These are phyloP conservation scores for Fusarium burgessii DNA, from an alignment of 2,329 filamentous ascomycete species.

Conservation along the genomic window DNA sequence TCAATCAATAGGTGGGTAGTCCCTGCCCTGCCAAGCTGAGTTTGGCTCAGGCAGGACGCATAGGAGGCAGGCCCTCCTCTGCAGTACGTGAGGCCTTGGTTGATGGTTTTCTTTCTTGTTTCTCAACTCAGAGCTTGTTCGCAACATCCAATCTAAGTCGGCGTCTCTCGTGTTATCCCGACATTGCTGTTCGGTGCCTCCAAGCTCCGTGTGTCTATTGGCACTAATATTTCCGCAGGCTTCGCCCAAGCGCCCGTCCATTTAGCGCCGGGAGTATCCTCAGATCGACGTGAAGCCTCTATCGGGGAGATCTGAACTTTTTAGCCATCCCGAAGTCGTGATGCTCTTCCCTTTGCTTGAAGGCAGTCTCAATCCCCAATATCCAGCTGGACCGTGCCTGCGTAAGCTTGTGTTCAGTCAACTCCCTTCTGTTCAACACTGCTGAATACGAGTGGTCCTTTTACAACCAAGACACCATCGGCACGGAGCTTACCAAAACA, in stretches of 20 bases:
- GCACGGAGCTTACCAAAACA: constrained; percentile 24
- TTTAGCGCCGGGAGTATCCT: constrained; percentile 43
- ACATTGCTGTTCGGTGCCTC: background rate
- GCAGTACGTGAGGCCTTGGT: background rate
- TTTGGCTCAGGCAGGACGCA: background rate
- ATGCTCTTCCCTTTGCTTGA: background rate
- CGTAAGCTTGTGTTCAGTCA: background rate
- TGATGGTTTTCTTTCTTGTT: constrained; percentile 2
- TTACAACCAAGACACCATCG: constrained; percentile 14
- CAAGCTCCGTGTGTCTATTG: constrained; percentile 4
- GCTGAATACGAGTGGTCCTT: background rate
- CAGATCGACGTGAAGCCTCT: constrained; percentile 32
- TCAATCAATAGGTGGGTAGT: constrained; percentile 15
- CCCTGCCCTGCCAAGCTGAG: constrained; percentile 36
- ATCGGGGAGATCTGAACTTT: constrained; percentile 33
- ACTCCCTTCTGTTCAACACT: background rate
- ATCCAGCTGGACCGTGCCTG: background rate
- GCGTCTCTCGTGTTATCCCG: background rate
- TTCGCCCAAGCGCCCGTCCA: constrained; percentile 16
- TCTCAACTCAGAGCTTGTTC: background rate
- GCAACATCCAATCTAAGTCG: background rate
- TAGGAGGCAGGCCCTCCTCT: background rate
- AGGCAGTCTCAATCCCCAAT: background rate
- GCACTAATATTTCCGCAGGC: constrained; percentile 19
- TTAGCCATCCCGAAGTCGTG: constrained; percentile 23